A percentile compares a stretch with the other conserved stretches of the same genome.
phyloP scores from a whole-genome alignment of 805 yeast genomes.

The Lipomyces mesembrius region DNA sequence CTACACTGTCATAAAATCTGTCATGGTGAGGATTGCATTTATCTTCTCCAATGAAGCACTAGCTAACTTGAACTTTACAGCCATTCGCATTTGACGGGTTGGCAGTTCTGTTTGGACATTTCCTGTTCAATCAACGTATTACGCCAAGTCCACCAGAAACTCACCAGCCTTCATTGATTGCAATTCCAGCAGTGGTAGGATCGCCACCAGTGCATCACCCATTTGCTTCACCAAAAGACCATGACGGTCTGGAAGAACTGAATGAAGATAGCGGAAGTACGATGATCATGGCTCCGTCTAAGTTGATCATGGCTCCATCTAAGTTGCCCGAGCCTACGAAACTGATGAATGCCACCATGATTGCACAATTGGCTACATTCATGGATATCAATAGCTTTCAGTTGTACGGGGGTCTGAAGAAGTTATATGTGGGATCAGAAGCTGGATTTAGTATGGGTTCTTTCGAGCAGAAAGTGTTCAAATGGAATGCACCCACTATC shows the following conservation, averaged over 20 bases:
- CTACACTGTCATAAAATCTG: conserved; percentile 37
- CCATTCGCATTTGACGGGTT: conserved; percentile 56
- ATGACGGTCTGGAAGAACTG: conserved; percentile 33
- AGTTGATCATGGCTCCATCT: conserved; percentile 19
- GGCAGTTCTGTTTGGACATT: conserved; percentile 51
- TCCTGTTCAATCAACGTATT: conserved; percentile 47
- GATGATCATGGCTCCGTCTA: conserved; percentile 21
- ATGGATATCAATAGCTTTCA: conserved; percentile 42
- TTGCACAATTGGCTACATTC: conserved; percentile 52
- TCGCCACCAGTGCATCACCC: conserved; percentile 28
- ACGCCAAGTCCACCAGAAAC: conserved; percentile 6
- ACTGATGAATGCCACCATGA: conserved; percentile 49
- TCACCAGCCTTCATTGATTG: conserved; percentile 8
- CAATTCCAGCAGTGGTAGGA: conserved; percentile 19
- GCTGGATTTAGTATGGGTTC: conserved; percentile 89
- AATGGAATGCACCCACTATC: conserved; percentile 89
- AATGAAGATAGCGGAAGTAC: conserved; percentile 9
- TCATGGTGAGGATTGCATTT: conserved; percentile 22
- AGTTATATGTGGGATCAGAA: conserved; percentile 72
- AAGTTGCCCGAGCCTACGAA: conserved; percentile 46
- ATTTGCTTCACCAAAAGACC: conserved; percentile 24
- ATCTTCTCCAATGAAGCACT: neutral
- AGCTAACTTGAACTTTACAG: conserved; percentile 33
- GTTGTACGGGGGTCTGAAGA: conserved; percentile 49
- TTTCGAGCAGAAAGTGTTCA: conserved; percentile 78